Evolutionary conservation across 345 rosid genomes (phyloP).

Genomic region (Dipteronia dyeriana): DNA sequence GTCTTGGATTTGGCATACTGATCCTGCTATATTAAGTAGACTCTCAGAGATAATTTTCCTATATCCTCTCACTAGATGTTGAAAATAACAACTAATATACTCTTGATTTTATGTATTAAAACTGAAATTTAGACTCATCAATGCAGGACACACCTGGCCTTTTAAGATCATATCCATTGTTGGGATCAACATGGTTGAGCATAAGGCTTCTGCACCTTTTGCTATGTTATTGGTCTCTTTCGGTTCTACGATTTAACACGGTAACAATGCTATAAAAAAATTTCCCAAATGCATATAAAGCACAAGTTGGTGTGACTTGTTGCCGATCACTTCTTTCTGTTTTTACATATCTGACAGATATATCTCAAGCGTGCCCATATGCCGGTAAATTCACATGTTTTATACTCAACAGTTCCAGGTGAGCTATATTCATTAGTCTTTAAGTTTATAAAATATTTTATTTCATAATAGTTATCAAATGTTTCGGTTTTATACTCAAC

Average conservation of each 20-base stretch:
- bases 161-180: conserved; percentile 62
- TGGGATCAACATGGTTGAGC: conserved; percentile 76
- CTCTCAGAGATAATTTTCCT: conserved; percentile 3
- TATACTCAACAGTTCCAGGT: conserved; percentile 62
- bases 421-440: conserved; percentile 16
- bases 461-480: background rate
- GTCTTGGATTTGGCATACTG: conserved; percentile 83
- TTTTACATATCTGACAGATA: conserved; percentile 48
- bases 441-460: background rate
- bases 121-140: conserved; percentile 21
- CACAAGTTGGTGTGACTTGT: background rate
- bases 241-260: conserved; percentile 65
- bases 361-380: conserved; percentile 95
- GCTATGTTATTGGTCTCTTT: conserved; percentile 84
- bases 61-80: background rate
- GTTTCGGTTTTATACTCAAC: conserved; percentile 38
- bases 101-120: conserved; percentile 21
- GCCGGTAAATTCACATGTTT: conserved; percentile 70
- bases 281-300: background rate
- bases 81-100: background rate
- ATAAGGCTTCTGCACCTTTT: conserved; percentile 81
- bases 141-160: conserved; percentile 89
- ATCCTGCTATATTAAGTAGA: conserved; percentile 55
- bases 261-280: conserved; percentile 39
- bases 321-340: conserved; percentile 2